Conservation (phyloP, 2,329 filamentous ascomycete species). For the Colletotrichum acutatum region DNA sequence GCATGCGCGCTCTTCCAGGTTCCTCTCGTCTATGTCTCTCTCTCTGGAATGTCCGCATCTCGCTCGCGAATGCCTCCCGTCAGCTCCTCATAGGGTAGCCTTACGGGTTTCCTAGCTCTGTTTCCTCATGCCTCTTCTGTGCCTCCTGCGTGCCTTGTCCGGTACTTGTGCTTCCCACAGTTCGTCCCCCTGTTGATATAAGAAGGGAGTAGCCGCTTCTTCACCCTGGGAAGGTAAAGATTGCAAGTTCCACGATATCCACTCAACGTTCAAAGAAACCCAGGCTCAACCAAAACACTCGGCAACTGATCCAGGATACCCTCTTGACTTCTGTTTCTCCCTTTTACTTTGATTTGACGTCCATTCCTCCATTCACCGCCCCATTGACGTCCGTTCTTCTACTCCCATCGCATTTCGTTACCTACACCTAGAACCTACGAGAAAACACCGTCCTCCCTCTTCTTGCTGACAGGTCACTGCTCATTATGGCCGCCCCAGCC, state of each 20-base stretch:
- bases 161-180: not conserved
- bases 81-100: conserved; percentile 17
- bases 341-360: not conserved
- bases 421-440: not conserved
- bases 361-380: not conserved
- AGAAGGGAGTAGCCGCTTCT: conserved; percentile 15
- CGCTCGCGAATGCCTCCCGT: not conserved
- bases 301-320: not conserved
- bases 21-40: not conserved
- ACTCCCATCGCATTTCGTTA: not conserved
- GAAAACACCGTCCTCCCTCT: not conserved
- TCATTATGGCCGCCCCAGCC: conserved; percentile 6
- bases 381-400: not conserved
- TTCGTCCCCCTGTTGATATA: conserved; percentile 20
- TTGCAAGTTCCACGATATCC: not conserved
- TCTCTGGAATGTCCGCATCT: not conserved
- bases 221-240: not conserved
- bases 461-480: not conserved
- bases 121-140: conserved; percentile 2
- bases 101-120: conserved; percentile 4
- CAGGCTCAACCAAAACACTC: not conserved
- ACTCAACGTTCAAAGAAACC: not conserved
- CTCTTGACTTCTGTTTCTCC: not conserved
- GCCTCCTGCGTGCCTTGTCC: not conserved
- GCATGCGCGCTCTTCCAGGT: not conserved